phyloP scores from a whole-genome alignment of 2,329 filamentous ascomycete genomes.

The Aspergillus viridinutans region DNA sequence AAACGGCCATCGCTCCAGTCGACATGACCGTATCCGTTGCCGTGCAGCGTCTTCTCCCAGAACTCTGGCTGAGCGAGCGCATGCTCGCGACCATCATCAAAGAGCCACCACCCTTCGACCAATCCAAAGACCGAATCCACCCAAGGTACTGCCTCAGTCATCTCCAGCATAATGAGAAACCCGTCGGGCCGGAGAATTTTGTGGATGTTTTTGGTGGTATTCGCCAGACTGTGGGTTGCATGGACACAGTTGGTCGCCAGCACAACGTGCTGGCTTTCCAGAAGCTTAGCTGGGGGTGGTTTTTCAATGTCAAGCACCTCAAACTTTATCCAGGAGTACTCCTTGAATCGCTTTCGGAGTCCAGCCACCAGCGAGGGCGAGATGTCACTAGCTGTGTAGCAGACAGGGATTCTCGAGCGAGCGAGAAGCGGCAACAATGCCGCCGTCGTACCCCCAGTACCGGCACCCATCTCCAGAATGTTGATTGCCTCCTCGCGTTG shows the following conservation, averaged over 20 bases:
- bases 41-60: constrained; percentile 23
- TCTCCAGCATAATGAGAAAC: constrained; percentile 26
- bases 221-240: constrained; percentile 24
- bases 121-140: constrained; percentile 31
- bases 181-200: constrained; percentile 24
- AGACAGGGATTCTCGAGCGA: constrained; percentile 21
- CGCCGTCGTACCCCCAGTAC: constrained; percentile 34
- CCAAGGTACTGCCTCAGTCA: constrained; percentile 22
- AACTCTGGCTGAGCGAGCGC: constrained; percentile 9
- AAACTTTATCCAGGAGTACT: constrained; percentile 22
- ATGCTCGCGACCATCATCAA: constrained; percentile 30
- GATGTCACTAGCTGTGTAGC: constrained; percentile 39
- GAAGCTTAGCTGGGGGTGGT: constrained; percentile 8
- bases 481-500: constrained; percentile 24
- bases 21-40: constrained; percentile 26
- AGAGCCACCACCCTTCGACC: constrained; percentile 36
- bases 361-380: constrained; percentile 29
- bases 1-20: constrained; percentile 27
- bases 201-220: constrained; percentile 21
- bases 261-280: constrained; percentile 23
- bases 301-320: constrained; percentile 24
- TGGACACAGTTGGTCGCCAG: constrained; percentile 31
- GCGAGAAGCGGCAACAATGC: constrained; percentile 26
- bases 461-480: no score
- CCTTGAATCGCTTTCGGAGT: constrained; percentile 23